Base-by-base conservation (phyloP, 2,329 filamentous ascomycete species). In the Periglandula ipomoeae region DNA sequence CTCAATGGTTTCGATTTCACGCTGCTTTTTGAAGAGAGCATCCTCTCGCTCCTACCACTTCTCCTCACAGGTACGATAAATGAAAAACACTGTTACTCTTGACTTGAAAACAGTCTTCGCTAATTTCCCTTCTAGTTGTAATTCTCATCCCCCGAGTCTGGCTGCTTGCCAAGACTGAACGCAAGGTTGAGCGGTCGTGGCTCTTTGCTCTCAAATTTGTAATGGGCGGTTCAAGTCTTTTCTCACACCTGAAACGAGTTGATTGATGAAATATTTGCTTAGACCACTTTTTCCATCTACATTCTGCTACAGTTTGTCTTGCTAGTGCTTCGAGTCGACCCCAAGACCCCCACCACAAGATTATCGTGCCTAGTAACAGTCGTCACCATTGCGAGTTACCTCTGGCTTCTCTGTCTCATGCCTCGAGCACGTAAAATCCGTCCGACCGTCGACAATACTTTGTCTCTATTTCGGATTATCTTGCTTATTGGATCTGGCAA, bases 361-460 rank as follows among this genome's bases (percentile, higher is more conserved):
- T 49, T 57, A 6, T 57, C 57, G 13, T 17, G 56, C 8, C 50
- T 52, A 1, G 50, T 50, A 20, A 51, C 52, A 4, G 40, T 47
- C 2, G 35, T 58, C 10, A 53, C 52, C 4, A 50, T 59, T 3
- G 50, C 51, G 11, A 54, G 48, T 20, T 55, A 46, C 22, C 26
- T 45, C 2, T 38, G 56, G 19, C 50, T 59, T 13, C 32, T 54
- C 3, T 44, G 37, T 63, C 9, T 67, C 64, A 0, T 66, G 59
- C 44, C 46, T 55, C 7, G 64, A 68, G 45, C 65, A 69, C 48
- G 51, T 49, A 6, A 56, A 58, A 3, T 58, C 62, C 6, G 53
- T 65, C 10, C 55, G 61, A 10, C 65, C 66, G 3, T 68, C 65
- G 1, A 54, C 62, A 1, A 44, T 66, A 3, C 50, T 69, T 15